Evolutionary conservation across 2,329 filamentous ascomycete genomes (phyloP).

Genomic region (Sarocladiaceae sp.): DNA sequence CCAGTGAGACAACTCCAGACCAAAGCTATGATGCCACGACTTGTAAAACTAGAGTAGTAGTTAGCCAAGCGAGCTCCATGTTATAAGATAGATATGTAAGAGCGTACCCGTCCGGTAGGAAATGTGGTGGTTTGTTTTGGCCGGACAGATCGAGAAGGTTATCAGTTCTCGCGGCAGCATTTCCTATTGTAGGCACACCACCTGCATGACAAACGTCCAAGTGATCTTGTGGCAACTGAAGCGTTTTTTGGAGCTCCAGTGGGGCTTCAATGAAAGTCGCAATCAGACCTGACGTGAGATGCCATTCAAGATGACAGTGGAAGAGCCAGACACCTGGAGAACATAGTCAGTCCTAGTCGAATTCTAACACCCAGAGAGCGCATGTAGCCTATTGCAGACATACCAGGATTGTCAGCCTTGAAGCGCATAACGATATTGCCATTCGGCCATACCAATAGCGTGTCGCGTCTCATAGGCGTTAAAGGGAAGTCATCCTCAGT

Average conservation of each 20-base stretch:
- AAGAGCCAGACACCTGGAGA: constrained; percentile 58
- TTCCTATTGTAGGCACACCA: constrained; percentile 53
- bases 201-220: constrained; percentile 52
- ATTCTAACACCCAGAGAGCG: too few species aligned
- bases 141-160: constrained; percentile 61
- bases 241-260: constrained; percentile 53
- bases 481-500: constrained; percentile 43
- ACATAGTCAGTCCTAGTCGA: too few species aligned
- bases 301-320: constrained; percentile 81
- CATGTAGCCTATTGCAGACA: too few species aligned
- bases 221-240: constrained; percentile 57
- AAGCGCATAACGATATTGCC: constrained; percentile 67
- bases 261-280: constrained; percentile 63
- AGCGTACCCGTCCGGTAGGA: constrained; percentile 59
- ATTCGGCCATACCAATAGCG: constrained; percentile 57
- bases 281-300: constrained; percentile 62
- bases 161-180: constrained; percentile 68
- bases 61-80: not conserved
- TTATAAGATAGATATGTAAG: too few species aligned
- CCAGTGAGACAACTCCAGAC: constrained; percentile 70
- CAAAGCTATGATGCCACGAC: constrained; percentile 67
- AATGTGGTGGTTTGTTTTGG: constrained; percentile 49
- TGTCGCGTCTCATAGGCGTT: constrained; percentile 65
- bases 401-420: constrained; percentile 61
- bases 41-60: constrained; percentile 49